phyloP scores from a whole-genome alignment of 139 green algal genomes.

The Coelastrella sp. region DNA sequence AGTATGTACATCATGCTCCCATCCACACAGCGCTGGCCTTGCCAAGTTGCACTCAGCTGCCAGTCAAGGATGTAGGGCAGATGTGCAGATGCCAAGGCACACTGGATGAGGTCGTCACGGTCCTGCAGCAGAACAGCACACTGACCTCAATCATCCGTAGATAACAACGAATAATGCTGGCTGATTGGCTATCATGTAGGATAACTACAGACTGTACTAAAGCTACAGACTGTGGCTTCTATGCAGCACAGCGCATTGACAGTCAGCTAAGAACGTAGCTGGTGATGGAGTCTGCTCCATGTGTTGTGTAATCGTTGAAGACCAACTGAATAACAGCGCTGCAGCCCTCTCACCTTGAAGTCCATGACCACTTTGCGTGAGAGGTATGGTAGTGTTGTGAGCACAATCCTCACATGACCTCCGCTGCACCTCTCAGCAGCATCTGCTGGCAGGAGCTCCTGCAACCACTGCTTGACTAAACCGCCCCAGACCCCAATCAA shows the following conservation, averaged over 20 bases:
- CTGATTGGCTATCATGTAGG: no score
- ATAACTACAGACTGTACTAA: no score
- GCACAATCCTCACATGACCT: conserved; percentile 29
- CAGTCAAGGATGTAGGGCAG: conserved; percentile 23
- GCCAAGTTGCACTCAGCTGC: neutral
- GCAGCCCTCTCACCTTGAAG: conserved; percentile 26
- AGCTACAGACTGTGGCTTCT: no score
- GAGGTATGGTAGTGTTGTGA: conserved; percentile 31
- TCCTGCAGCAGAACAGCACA: neutral
- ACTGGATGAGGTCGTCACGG: conserved; percentile 2
- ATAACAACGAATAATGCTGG: no score
- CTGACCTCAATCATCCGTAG: no score
- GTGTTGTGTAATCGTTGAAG: no score
- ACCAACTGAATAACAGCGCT: neutral
- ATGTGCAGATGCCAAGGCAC: conserved; percentile 1
- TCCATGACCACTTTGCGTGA: neutral
- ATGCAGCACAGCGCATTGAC: no score
- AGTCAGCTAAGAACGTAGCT: no score
- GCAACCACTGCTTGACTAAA: conserved; percentile 77
- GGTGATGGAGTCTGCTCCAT: no score
- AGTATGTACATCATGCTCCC: conserved; percentile 34
- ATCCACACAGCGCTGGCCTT: conserved; percentile 19
- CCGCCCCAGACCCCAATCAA: conserved; percentile 79
- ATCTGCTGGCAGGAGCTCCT: conserved; percentile 76
- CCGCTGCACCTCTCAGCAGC: conserved; percentile 62